Base-by-base conservation (phyloP, 1,284 basidiomycete species). In the Moniliophthora roreri region DNA sequence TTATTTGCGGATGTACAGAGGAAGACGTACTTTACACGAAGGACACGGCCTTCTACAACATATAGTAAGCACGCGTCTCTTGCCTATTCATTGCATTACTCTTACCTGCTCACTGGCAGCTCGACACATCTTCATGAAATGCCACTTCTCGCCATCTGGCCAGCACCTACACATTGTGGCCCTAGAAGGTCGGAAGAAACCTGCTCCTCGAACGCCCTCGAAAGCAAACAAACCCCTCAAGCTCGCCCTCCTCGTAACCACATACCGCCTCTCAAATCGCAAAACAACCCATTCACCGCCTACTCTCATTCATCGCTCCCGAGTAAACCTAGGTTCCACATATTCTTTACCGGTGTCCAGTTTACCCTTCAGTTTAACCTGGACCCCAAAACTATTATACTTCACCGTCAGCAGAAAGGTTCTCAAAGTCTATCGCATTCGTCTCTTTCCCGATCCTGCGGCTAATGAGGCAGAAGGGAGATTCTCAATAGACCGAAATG, bases 1-100 rank as follows among this genome's bases (percentile, higher is more conserved):
- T 56, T 69, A 4, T 69, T 69, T 47, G 62, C 58, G 9, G 66
- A 69, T 42, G 63, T 63, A 38, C 23, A 54, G 24, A 53, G 42
- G 2, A 65, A 62, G 32, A 60, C 66, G n/a, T 69, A 65, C 42
- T 69, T 67, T 50, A 56, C 58, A 18, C 63, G 63, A n/a, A 58
- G 58, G 48, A 39, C 68, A 28, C 48, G 66, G n/a, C 62, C 63
- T 11, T 66, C 67, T 9, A 61, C 63, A 26, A 39, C 56, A 18
- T 46, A 59, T 48, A 63, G 67, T 65, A 49, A 51, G 63, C 50
- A 26, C 7, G 28, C 9, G 8, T 15, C n/a, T 23, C 24, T 26
- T 13, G 26, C 9, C 10, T 11, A 11, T 23, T 44, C 34, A 34
- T 9, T 15, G 13, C 15, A 13, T 15, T 48, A 40, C 34, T 44